Percentiles rank a stretch among this genome's conserved stretches.
Evolutionary conservation across 345 rosid species (phyloP).

Genomic region (Mangifera indica): DNA sequence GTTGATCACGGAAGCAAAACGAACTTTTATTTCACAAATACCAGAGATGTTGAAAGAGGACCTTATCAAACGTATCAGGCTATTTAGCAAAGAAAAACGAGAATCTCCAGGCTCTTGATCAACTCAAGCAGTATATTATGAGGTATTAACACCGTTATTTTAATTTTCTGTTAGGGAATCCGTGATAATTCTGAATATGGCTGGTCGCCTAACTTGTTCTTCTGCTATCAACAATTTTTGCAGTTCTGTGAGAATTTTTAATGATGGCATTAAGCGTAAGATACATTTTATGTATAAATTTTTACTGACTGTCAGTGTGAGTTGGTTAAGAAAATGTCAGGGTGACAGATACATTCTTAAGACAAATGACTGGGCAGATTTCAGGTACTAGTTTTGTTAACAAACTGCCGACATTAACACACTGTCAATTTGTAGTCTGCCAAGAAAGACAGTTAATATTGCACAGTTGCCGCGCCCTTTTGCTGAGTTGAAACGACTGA

Average conservation of each 20-base stretch:
- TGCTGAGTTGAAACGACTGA: constrained; percentile 21
- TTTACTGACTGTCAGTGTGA: constrained; percentile 11
- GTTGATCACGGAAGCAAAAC: constrained; percentile 67
- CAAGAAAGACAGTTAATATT: background rate
- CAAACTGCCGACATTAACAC: constrained; percentile 17
- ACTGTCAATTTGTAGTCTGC: background rate
- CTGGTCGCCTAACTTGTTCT: background rate
- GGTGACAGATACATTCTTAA: constrained; percentile 13
- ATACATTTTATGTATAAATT: constrained; percentile 18
- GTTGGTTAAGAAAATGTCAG: background rate
- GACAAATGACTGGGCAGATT: constrained; percentile 13
- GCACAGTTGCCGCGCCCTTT: background rate
- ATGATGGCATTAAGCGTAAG: constrained; percentile 8
- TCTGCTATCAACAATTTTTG: constrained; percentile 18
- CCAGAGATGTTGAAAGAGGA: constrained; percentile 75
- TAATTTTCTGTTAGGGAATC: background rate
- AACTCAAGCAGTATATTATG: constrained; percentile 18
- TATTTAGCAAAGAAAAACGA: constrained; percentile 48
- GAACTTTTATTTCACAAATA: constrained; percentile 50
- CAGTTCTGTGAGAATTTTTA: constrained; percentile 24
- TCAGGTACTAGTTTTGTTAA: constrained; percentile 13
- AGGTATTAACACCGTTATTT: constrained; percentile 5
- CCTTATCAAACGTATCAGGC: constrained; percentile 48
- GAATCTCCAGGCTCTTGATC: constrained; percentile 21
- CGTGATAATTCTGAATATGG: background rate